Base-by-base conservation (phyloP, 106 monocot species). In the Acorus calamus region DNA sequence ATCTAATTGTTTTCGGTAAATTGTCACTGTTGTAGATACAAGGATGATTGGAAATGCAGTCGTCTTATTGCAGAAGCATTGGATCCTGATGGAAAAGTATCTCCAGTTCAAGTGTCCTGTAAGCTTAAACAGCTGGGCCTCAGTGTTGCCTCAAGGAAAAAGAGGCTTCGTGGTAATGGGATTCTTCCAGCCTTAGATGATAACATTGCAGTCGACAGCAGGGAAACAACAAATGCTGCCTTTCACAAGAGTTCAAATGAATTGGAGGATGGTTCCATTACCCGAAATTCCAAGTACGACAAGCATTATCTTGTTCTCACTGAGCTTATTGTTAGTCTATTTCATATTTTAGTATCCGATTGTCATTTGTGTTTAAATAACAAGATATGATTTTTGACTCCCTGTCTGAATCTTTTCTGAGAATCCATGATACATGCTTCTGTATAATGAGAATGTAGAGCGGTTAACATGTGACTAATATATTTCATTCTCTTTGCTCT, bases 51-150 rank as follows among this genome's bases (percentile, higher is more conserved):
- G 11, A 51, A 50, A 48, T 92, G 84, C 64, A 79, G 67, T 51
- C 84, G 62, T 65, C 69, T 82, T 64, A 88, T 87, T 63, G 82
- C 84, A 53, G 73, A 84, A 69, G 73, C 87, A 65, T 62, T 88
- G 52, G 88, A 85, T 56, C 75, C 84, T 55, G 54, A 79, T 69
- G 78, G 81, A 47, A 73, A 76, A 63, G 73, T 92, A 75, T 77
- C 87, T 71, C 64, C 92, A 56, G 56, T 74, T 70, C 78, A 82
- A 58, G 60, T 92, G 14, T 80, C 75, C 70, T 63, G 68, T 49
- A 88, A 82, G 68, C 84, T 88, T 63, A 87, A 65, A 56, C 77
- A 85, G 50, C 57, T 92, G 28, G 84, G 92, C 48, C 78, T 86
- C 10, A 75, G 72, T 41, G 60, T 60, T 70, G 43, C 42, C 49